A percentile compares a stretch with the other conserved stretches of the same genome.
phyloP scores from a whole-genome alignment of 768 basidiomycete genomes.

The Tylopilus subfusipes region DNA sequence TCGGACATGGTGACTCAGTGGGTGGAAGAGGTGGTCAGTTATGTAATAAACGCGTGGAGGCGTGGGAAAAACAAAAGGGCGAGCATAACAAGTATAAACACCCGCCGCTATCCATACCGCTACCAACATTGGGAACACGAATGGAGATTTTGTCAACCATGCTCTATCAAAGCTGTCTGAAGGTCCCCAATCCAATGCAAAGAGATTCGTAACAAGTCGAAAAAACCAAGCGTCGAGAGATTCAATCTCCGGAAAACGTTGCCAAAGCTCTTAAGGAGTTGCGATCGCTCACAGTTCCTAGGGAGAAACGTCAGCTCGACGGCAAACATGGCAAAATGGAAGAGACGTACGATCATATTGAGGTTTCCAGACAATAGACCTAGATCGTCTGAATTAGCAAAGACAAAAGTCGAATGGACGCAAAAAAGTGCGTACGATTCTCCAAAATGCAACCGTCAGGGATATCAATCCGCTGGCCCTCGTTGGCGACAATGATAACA shows the following conservation, averaged over 20 bases:
- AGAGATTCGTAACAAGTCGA: neutral
- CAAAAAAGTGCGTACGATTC: constrained; percentile 45
- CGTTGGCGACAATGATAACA: constrained; percentile 74
- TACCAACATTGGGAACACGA: neutral
- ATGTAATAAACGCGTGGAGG: constrained; percentile 4
- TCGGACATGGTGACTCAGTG: constrained; percentile 18
- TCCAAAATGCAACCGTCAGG: constrained; percentile 73
- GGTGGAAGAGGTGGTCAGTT: too few species aligned
- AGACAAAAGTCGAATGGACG: neutral
- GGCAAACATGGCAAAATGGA: neutral
- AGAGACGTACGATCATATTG: constrained; percentile 58
- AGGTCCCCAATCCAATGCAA: constrained; percentile 23
- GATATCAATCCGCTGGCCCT: constrained; percentile 70
- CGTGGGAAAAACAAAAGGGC: neutral
- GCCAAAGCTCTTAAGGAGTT: neutral
- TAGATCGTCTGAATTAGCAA: constrained; percentile 20
- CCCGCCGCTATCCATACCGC: constrained; percentile 3
- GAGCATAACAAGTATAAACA: too few species aligned
- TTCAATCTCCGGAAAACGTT: constrained; percentile 1
- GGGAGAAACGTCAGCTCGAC: neutral
- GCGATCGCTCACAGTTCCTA: constrained; percentile 31
- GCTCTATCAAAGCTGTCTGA: constrained; percentile 13
- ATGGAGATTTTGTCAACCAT: neutral
- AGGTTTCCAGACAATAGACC: constrained; percentile 73
- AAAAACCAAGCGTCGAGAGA: constrained; percentile 7